phyloP scores from a whole-genome alignment of 495 filamentous ascomycete genomes.

The Xylaria grammica region DNA sequence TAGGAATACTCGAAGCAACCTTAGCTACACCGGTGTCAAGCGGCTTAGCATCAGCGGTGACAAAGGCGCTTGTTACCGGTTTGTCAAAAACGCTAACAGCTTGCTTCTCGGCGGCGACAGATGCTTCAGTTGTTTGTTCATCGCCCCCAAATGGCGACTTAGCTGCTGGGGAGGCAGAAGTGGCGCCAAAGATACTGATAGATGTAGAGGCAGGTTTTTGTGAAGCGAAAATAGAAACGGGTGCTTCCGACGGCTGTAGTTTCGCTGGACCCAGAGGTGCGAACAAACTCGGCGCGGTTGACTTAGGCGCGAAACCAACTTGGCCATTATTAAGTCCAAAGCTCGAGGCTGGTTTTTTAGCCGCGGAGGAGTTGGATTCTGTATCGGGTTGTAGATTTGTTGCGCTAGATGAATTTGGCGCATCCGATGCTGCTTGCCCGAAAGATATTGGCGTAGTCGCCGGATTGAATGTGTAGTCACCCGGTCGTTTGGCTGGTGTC shows the following conservation, averaged over 20 bases:
- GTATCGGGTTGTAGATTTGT: conserved; percentile 12
- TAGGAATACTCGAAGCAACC: background rate
- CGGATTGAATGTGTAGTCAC: conserved; percentile 40
- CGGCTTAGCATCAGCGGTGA: background rate
- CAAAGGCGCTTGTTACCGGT: background rate
- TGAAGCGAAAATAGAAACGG: conserved; percentile 14
- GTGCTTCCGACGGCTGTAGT: conserved; percentile 14
- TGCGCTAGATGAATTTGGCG: conserved; percentile 19
- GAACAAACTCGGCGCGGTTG: conserved; percentile 25
- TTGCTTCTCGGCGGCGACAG: conserved; percentile 31
- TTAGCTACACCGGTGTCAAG: background rate
- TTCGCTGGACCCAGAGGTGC: conserved; percentile 4
- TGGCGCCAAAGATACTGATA: conserved; percentile 24
- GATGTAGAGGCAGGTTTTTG: conserved; percentile 23
- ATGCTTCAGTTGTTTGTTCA: conserved; percentile 29
- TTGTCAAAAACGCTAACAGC: conserved; percentile 26
- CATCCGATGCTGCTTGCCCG: conserved; percentile 15
- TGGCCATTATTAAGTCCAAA: conserved; percentile 26
- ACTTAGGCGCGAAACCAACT: conserved; percentile 20
- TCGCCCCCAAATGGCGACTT: conserved; percentile 30
- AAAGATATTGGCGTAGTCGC: conserved; percentile 39
- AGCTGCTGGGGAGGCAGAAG: conserved; percentile 1
- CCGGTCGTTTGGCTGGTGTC: conserved; percentile 36
- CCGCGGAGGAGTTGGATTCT: conserved; percentile 15
- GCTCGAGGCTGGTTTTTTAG: conserved; percentile 20